A percentile compares a stretch with the other conserved stretches of the same genome.
Evolutionary conservation across 2,329 filamentous ascomycete species (phyloP).

Genomic region (Colletotrichum sublineola): DNA sequence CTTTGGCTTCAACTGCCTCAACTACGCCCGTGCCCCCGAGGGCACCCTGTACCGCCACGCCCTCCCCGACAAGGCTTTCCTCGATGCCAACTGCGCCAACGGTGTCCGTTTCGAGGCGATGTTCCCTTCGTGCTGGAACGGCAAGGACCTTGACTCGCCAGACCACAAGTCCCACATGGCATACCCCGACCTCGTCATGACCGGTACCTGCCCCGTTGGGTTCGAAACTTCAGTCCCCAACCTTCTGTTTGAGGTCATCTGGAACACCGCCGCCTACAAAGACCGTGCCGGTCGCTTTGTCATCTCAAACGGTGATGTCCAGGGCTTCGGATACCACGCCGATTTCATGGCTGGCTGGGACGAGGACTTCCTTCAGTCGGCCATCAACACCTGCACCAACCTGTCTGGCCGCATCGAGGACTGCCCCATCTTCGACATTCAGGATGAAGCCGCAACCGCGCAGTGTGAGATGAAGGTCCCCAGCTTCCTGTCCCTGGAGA

Average conservation of each 20-base stretch:
- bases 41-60: slow-evolving; percentile 84
- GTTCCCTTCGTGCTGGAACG: slow-evolving; percentile 93
- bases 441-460: slow-evolving; percentile 68
- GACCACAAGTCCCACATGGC: slow-evolving; percentile 78
- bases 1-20: slow-evolving; percentile 93
- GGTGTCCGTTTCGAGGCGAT: slow-evolving; percentile 87
- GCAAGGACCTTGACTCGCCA: slow-evolving; percentile 67
- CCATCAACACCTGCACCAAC: slow-evolving; percentile 82
- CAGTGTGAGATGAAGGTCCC: slow-evolving; percentile 76
- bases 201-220: slow-evolving; percentile 79
- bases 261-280: slow-evolving; percentile 76
- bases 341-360: slow-evolving; percentile 89
- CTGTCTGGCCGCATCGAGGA: slow-evolving; percentile 76
- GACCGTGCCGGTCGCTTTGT: slow-evolving; percentile 77
- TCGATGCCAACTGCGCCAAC: slow-evolving; percentile 85
- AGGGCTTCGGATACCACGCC: slow-evolving; percentile 81
- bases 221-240: slow-evolving; percentile 78
- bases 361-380: slow-evolving; percentile 73
- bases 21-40: slow-evolving; percentile 79
- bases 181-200: slow-evolving; percentile 82
- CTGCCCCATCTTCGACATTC: slow-evolving; percentile 81
- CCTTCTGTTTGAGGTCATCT: slow-evolving; percentile 90
- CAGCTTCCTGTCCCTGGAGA: slow-evolving; percentile 66
- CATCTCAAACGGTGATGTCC: slow-evolving; percentile 82
- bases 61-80: slow-evolving; percentile 81